Conservation (phyloP, 208 protist species). For the Trypanosoma conorhini region DNA sequence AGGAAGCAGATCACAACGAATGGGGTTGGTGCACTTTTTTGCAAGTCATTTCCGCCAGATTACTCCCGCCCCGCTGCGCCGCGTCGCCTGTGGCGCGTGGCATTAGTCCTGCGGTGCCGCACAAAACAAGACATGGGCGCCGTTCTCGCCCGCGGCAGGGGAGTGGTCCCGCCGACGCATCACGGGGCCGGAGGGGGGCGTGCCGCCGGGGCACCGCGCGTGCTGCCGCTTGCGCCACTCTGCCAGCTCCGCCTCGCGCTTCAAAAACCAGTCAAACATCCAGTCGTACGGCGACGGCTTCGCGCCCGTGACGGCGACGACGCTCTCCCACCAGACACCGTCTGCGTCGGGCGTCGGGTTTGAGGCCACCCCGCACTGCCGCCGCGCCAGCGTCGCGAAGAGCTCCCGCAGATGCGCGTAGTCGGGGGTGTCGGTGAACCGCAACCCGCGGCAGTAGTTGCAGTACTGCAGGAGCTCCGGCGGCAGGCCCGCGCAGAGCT, state of each 20-base stretch:
- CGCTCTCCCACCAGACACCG: background rate
- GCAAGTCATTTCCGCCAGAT: no score
- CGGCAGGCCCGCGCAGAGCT: slow-evolving; percentile 69
- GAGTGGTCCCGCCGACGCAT: no score
- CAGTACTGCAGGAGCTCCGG: slow-evolving; percentile 69
- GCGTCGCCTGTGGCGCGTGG: background rate
- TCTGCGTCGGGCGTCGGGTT: background rate
- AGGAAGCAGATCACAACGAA: no score
- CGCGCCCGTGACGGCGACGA: no score
- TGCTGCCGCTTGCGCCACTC: slow-evolving; percentile 26
- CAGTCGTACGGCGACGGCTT: slow-evolving; percentile 52
- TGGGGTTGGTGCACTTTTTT: no score
- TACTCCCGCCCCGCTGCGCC: no score
- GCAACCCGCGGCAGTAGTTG: slow-evolving; percentile 72
- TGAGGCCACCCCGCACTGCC: background rate
- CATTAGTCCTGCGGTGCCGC: background rate
- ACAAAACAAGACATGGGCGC: background rate
- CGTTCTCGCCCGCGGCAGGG: background rate
- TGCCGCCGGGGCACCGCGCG: background rate
- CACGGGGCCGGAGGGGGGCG: no score
- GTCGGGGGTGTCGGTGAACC: slow-evolving; percentile 77
- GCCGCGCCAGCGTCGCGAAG: slow-evolving; percentile 50
- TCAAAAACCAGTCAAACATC: slow-evolving; percentile 86
- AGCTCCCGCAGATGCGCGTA: slow-evolving; percentile 77
- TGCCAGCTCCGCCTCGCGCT: slow-evolving; percentile 58